A percentile compares a stretch with the other conserved stretches of the same genome.
phyloP scores from a whole-genome alignment of 208 protist genomes.

The Vickermania spadyakhi region DNA sequence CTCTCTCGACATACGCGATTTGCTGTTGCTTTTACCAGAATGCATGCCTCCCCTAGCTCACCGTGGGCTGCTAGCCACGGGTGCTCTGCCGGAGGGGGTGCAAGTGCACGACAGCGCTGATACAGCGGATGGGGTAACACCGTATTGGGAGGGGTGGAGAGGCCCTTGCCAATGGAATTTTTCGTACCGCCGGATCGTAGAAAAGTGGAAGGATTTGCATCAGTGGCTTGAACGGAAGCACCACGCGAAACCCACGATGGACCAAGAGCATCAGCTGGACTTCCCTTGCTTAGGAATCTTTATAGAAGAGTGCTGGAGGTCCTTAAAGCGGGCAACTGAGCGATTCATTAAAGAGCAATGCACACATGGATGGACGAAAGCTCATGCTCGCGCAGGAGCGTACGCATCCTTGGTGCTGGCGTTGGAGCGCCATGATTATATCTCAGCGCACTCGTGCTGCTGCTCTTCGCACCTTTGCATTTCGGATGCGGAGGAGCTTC shows the following conservation, averaged over 20 bases:
- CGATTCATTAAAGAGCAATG: neutral
- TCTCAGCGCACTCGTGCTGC: constrained; percentile 26
- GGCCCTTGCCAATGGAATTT: too few species aligned
- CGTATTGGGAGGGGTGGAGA: too few species aligned
- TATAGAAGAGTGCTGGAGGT: constrained; percentile 33
- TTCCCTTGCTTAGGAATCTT: too few species aligned
- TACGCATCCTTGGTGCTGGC: constrained; percentile 64
- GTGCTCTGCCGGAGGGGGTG: neutral
- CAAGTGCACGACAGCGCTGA: too few species aligned
- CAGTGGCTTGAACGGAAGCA: too few species aligned
- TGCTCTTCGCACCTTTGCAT: constrained; percentile 17
- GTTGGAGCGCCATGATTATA: constrained; percentile 54
- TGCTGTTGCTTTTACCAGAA: constrained; percentile 50
- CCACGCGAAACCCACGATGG: too few species aligned
- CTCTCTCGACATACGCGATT: constrained; percentile 55
- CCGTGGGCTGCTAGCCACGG: too few species aligned
- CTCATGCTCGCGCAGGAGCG: constrained; percentile 33
- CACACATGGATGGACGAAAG: neutral
- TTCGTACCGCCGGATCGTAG: too few species aligned
- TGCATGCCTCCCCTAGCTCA: constrained; percentile 37
- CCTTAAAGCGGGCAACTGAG: constrained; percentile 25
- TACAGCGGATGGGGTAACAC: too few species aligned
- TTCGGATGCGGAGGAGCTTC: constrained; percentile 56
- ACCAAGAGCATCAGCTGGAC: too few species aligned
- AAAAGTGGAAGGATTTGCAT: too few species aligned